Conservation (phyloP, 2,329 filamentous ascomycete species). For the Thielaviopsis euricoi region DNA sequence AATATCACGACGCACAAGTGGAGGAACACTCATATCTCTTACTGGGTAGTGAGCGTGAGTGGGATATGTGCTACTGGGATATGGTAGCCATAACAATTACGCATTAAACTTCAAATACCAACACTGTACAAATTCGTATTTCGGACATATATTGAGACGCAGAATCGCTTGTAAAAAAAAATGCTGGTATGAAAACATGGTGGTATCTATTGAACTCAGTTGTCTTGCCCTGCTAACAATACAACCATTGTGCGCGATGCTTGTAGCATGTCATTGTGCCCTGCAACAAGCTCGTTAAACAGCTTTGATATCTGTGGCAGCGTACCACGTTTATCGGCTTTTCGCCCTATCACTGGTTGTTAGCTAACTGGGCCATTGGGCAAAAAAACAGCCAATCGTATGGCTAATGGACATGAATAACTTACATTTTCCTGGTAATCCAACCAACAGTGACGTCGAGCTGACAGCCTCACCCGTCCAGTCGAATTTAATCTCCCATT, state of each 20-base stretch:
- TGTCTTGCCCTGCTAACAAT: slow-evolving; percentile 23
- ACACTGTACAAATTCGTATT: neutral
- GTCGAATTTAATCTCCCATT: slow-evolving; percentile 51
- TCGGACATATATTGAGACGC: neutral
- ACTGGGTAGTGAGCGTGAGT: neutral
- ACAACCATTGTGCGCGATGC: slow-evolving; percentile 44
- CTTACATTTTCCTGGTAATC: slow-evolving; percentile 48
- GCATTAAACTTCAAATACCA: neutral
- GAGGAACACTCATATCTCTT: neutral
- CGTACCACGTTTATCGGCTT: slow-evolving; percentile 37
- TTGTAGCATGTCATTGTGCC: slow-evolving; percentile 34
- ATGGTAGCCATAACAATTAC: neutral
- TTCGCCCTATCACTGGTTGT: slow-evolving; percentile 33
- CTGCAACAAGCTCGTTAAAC: slow-evolving; percentile 42
- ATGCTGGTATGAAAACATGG: neutral
- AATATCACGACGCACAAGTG: neutral
- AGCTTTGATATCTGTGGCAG: slow-evolving; percentile 41
- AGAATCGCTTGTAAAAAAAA: neutral
- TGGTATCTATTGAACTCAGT: neutral
- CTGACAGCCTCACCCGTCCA: slow-evolving; percentile 58
- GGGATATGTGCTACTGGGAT: neutral
- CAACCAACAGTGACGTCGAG: slow-evolving; percentile 34
- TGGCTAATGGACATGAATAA: slow-evolving; percentile 14
- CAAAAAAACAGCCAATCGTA: neutral
- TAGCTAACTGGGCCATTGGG: neutral